Evolutionary conservation across 805 yeast genomes (phyloP), one percentile per base, ranked within the genome.

Genomic region (Starmerella etchellsii): DNA sequence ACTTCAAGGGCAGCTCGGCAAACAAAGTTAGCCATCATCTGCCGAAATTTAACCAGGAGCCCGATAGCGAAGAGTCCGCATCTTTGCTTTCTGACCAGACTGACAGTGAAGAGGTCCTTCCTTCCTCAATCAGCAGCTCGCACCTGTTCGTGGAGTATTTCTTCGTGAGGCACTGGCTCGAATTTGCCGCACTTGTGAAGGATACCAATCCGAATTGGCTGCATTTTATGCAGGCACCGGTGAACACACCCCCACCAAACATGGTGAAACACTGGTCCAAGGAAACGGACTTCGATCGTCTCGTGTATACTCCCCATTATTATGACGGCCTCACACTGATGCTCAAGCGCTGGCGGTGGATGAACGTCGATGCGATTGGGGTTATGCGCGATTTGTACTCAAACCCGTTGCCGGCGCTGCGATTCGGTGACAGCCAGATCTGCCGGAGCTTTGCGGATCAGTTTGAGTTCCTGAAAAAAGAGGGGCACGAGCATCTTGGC

Each of bases 271-370:
- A 71, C 31, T 91, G 81, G 52, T 33, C 43, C 5, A 56, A 64
- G 1, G 71, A 70, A 37, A 77, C 88, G 0, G 50, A 50, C 34
- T 33, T 25, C 31, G 10, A 26, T 4, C 42, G 46, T 3, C 36
- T 45, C 4, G 74, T 81, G 1, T 78, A 77, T 51, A 76, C 94
- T 16, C 91, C 94, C 2, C 98, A 88, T 60, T 88, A 78, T 58
- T 88, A 88, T 57, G 98, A 88, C 58, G 98, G 97, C 0, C 71
- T 88, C 76, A 81, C 96, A 1, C 63, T 88, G 28, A 78, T 91
- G 87, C 80, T 81, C 59, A 84, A 85, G 60, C 73, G 78, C 4
- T 91, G 98, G 98, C 66, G 74, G 26, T 62, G 59, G 36, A 80
- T 78, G 60, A 88, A 88, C 53, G 94, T 87, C 9, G 94, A 91